Conservation (phyloP, 2,329 filamentous ascomycete genomes). For the Claviceps pusilla region DNA sequence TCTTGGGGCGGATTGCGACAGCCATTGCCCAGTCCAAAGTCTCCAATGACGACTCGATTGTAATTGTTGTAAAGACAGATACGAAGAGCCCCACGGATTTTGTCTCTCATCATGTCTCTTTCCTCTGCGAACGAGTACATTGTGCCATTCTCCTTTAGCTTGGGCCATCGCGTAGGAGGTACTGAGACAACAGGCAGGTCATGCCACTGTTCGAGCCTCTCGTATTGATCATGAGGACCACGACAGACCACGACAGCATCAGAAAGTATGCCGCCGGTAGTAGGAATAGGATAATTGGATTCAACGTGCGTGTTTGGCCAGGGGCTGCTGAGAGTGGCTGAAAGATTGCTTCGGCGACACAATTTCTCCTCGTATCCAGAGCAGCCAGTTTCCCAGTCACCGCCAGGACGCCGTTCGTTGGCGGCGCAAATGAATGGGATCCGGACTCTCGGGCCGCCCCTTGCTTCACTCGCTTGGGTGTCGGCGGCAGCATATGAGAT, state of each 20-base stretch:
- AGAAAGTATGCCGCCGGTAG: conserved; percentile 55
- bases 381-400: conserved; percentile 60
- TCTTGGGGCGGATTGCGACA: conserved; percentile 51
- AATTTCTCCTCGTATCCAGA: conserved; percentile 47
- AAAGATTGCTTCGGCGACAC: conserved; percentile 59
- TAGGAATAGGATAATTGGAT: conserved; percentile 56
- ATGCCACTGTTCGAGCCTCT: conserved; percentile 38
- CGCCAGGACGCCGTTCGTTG: conserved; percentile 61
- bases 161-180: conserved; percentile 56
- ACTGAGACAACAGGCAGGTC: conserved; percentile 60
- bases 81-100: conserved; percentile 54
- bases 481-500: conserved; percentile 37
- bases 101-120: conserved; percentile 55
- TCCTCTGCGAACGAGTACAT: conserved; percentile 60
- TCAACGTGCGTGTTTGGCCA: conserved; percentile 30
- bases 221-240: conserved; percentile 51
- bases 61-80: conserved; percentile 51
- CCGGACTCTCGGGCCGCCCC: conserved; percentile 19
- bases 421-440: conserved; percentile 59
- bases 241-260: conserved; percentile 59
- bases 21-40: conserved; percentile 49
- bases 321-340: conserved; percentile 50
- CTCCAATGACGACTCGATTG: conserved; percentile 43
- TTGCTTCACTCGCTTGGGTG: conserved; percentile 20
- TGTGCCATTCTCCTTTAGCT: conserved; percentile 50